Base-by-base conservation (phyloP, 805 yeast species). In the Candida sanyiensis region DNA sequence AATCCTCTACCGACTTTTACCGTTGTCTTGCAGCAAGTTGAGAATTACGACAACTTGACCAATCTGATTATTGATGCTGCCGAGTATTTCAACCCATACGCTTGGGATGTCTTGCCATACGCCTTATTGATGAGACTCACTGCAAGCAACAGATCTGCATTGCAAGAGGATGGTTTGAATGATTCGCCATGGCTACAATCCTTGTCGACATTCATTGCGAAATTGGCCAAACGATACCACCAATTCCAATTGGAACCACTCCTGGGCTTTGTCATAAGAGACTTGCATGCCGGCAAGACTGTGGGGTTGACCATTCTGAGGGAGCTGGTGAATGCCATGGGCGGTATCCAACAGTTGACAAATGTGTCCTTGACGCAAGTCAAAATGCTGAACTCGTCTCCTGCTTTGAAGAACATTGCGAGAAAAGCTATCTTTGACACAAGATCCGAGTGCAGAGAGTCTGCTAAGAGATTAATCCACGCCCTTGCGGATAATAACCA, bases 181-280 rank as follows among this genome's bases (percentile, higher is more conserved):
- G 89, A 84, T 41, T 67, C 83, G 19, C 79, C 74, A 49, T 90
- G 97, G 97, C 70, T 88, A 24, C 93, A 83, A 50, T 83, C 95
- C 17, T 65, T 90, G 23, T 73, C 95, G 0, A 66, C 77, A 1
- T 89, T 90, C 54, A 75, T 85, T 37, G 95, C 95, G 0, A 77
- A 81, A 39, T 61, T 88, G 5, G 86, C 58, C 59, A 72, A 48
- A 57, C 69, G 32, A 67, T 78, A 64, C 64, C 75, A 26, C 42
- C 59, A 46, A 3, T 75, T 90, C 63, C 80, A 80, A 48, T 53
- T 84, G 26, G 57, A 64, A 4, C 86, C 90, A 4, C 61, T 90
- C 10, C 54, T 87, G 12, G 61, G 64, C 2, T 82, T 71, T 51
- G 58, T 83, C 7, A 51, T 81, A 28, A 83, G 81, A 49, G 76